A percentile compares a stretch with the other conserved stretches of the same genome.
phyloP scores from a whole-genome alignment of 768 basidiomycete species.

The Hygrocybe punicea region DNA sequence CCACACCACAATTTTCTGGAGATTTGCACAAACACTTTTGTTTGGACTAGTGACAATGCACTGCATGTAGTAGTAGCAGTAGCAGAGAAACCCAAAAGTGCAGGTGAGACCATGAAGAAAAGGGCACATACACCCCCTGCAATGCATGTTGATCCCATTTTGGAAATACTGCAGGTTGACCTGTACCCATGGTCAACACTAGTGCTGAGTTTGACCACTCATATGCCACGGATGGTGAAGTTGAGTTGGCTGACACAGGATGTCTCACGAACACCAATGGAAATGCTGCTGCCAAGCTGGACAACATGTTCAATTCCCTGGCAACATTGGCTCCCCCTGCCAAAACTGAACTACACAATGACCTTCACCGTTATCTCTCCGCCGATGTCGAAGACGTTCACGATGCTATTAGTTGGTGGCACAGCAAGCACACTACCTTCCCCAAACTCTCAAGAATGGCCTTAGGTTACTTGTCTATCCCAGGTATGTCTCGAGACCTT shows the following conservation, averaged over 20 bases:
- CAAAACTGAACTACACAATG: slow-evolving; percentile 14
- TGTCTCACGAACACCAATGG: neutral
- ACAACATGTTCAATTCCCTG: slow-evolving; percentile 33
- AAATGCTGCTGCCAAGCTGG: slow-evolving; percentile 6
- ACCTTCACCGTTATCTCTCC: slow-evolving; percentile 30
- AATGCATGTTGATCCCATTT: too few relatives aligned
- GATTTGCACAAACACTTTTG: too few relatives aligned
- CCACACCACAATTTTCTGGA: too few relatives aligned
- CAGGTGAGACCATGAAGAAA: too few relatives aligned
- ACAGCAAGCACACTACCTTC: slow-evolving; percentile 15
- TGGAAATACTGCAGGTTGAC: too few relatives aligned
- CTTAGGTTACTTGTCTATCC: slow-evolving; percentile 31
- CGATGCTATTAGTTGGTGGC: slow-evolving; percentile 34
- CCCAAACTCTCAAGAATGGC: slow-evolving; percentile 34
- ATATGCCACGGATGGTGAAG: neutral
- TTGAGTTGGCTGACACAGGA: neutral
- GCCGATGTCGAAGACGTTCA: slow-evolving; percentile 21
- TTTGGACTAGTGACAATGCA: too few relatives aligned
- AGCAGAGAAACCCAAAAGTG: too few relatives aligned
- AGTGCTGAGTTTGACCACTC: slow-evolving; percentile 14
- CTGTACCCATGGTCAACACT: too few relatives aligned
- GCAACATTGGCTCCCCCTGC: slow-evolving; percentile 16
- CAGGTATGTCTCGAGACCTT: slow-evolving; percentile 21
- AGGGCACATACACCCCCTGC: too few relatives aligned
- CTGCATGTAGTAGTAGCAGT: too few relatives aligned